Conservation (phyloP, 1,284 basidiomycete species). For the Albatrellus sp. region DNA sequence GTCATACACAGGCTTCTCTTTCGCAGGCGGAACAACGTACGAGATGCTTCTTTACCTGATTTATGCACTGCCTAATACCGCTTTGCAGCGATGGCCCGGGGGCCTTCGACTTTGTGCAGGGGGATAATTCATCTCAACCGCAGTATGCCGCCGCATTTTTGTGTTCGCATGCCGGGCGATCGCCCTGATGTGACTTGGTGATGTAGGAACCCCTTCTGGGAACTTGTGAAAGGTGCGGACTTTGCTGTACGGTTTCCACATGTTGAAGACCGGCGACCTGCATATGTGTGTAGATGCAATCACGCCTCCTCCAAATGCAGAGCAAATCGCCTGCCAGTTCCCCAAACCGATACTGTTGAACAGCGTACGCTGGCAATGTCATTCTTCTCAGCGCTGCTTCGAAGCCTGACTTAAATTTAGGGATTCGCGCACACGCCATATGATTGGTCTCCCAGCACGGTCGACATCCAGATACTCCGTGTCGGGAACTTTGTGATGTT, state of each 20-base stretch:
- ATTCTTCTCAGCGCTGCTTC: neutral
- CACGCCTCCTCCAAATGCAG: constrained; percentile 45
- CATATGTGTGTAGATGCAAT: constrained; percentile 32
- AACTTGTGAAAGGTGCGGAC: constrained; percentile 54
- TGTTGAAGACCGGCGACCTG: neutral
- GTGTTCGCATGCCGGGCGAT: neutral
- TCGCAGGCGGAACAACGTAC: constrained; percentile 74
- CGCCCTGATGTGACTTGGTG: constrained; percentile 8
- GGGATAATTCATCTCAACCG: constrained; percentile 47
- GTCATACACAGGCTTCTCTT: constrained; percentile 17
- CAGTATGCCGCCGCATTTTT: constrained; percentile 26
- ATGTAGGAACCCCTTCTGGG: constrained; percentile 70
- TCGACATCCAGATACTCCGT: constrained; percentile 71
- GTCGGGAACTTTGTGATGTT: constrained; percentile 73
- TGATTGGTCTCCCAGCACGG: constrained; percentile 65
- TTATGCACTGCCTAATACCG: neutral
- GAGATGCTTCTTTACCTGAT: constrained; percentile 12
- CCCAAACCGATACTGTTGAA: constrained; percentile 77
- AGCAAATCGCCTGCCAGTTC: constrained; percentile 61
- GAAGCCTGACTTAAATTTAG: constrained; percentile 18
- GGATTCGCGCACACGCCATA: constrained; percentile 60
- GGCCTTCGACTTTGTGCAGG: constrained; percentile 72
- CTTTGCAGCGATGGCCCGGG: constrained; percentile 61
- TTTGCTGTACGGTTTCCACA: neutral
- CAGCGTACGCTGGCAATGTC: constrained; percentile 29